phyloP scores from a whole-genome alignment of 2,329 filamentous ascomycete species.

The Trichoderma citrinoviride region DNA sequence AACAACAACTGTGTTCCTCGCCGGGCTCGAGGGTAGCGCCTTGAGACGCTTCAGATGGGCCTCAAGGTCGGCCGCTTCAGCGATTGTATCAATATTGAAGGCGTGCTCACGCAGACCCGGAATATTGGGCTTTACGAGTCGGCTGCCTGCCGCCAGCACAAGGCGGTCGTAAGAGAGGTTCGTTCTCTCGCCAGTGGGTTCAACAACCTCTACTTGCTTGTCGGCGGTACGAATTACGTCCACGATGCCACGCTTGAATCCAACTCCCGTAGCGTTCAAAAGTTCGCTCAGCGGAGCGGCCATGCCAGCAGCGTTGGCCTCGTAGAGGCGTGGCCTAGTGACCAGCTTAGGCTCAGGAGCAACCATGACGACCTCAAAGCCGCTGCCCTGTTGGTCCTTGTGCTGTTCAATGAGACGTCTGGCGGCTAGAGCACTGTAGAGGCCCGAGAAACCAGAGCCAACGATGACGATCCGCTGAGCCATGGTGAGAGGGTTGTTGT shows the following conservation, averaged over 20 bases:
- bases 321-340: conserved; percentile 37
- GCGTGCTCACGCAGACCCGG: conserved; percentile 33
- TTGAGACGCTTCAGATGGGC: conserved; percentile 32
- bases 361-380: conserved; percentile 34
- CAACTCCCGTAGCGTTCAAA: conserved; percentile 31
- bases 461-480: conserved; percentile 23
- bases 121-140: conserved; percentile 31
- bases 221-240: conserved; percentile 25
- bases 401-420: conserved; percentile 32
- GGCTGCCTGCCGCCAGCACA: conserved; percentile 38
- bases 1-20: conserved; percentile 36
- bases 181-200: not conserved
- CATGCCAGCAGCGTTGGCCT: conserved; percentile 31
- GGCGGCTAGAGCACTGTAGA: conserved; percentile 39
- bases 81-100: conserved; percentile 36
- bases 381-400: not conserved
- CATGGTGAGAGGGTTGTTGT: not conserved
- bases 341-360: conserved; percentile 35
- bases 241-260: conserved; percentile 30
- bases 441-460: conserved; percentile 38
- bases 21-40: conserved; percentile 26
- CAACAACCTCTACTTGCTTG: conserved; percentile 7
- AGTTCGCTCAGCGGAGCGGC: conserved; percentile 26
- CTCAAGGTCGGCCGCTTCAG: conserved; percentile 29
- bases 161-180: conserved; percentile 34